A percentile compares a stretch with the other conserved stretches of the same genome.
phyloP scores from a whole-genome alignment of 2,329 filamentous ascomycete species.

The Helotiales sp. region DNA sequence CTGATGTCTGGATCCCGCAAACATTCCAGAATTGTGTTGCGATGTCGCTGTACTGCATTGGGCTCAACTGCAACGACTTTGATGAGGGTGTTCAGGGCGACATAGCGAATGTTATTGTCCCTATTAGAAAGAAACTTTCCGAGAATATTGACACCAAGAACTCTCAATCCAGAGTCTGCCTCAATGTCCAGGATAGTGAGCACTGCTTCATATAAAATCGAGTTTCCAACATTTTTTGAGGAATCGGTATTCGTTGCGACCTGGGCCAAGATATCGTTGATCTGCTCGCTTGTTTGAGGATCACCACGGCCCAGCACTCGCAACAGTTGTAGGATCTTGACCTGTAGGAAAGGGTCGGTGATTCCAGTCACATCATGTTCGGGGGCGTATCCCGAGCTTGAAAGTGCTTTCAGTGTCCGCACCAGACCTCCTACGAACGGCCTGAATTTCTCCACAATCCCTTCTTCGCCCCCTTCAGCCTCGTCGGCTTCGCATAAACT shows the following conservation, averaged over 20 bases:
- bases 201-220: slow-evolving; percentile 95
- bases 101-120: slow-evolving; percentile 99
- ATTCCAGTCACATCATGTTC: slow-evolving; percentile 99
- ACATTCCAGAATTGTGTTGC: slow-evolving; percentile 97
- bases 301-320: slow-evolving; percentile 87
- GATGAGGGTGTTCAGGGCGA: slow-evolving; percentile 94
- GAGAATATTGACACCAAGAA: slow-evolving; percentile 95
- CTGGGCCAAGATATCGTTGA: slow-evolving; percentile 97
- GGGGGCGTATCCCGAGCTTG: slow-evolving; percentile 93
- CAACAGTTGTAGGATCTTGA: slow-evolving; percentile 88
- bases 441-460: slow-evolving; percentile 87
- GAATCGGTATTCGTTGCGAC: slow-evolving; percentile 98
- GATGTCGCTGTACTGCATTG: slow-evolving; percentile 93
- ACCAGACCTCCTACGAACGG: slow-evolving; percentile 83
- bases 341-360: slow-evolving; percentile 95
- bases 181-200: slow-evolving; percentile 97
- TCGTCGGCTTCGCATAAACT: slow-evolving; percentile 96
- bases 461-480: slow-evolving; percentile 85
- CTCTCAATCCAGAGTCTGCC: slow-evolving; percentile 89
- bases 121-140: slow-evolving; percentile 98
- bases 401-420: slow-evolving; percentile 86
- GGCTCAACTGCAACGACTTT: slow-evolving; percentile 98
- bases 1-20: slow-evolving; percentile 96
- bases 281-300: slow-evolving; percentile 85
- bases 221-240: slow-evolving; percentile 97